Percentiles rank a stretch among this genome's conserved stretches.
Evolutionary conservation across 768 basidiomycete genomes (phyloP).

Genomic region (Leccinum obscurum): DNA sequence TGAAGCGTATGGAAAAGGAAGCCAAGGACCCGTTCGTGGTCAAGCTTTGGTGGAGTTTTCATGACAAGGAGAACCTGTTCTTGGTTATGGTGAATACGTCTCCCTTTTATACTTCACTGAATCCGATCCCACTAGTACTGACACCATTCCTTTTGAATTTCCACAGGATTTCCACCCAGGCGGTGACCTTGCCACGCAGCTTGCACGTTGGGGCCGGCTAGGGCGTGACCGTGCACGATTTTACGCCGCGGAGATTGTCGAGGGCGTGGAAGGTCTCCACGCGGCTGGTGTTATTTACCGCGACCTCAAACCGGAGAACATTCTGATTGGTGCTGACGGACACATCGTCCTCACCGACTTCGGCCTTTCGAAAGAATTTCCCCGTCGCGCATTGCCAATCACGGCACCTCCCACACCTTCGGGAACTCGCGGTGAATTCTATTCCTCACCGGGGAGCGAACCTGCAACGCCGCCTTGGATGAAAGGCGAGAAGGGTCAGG

Average conservation of each 20-base stretch:
- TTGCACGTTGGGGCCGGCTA: constrained; percentile 92
- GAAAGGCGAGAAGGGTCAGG: constrained; percentile 59
- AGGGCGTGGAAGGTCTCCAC: constrained; percentile 94
- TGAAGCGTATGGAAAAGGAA: constrained; percentile 91
- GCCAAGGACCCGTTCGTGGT: constrained; percentile 92
- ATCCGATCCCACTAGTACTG: constrained; percentile 4
- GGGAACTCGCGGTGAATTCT: constrained; percentile 52
- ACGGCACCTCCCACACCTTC: constrained; percentile 62
- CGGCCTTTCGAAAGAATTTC: constrained; percentile 90
- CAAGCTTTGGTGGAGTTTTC: constrained; percentile 96
- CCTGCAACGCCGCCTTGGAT: constrained; percentile 76
- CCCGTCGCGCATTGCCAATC: constrained; percentile 46
- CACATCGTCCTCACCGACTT: constrained; percentile 98
- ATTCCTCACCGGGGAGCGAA: constrained; percentile 41
- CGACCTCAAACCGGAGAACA: constrained; percentile 96
- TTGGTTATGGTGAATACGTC: constrained; percentile 78
- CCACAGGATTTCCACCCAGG: constrained; percentile 89
- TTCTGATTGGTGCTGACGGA: constrained; percentile 90
- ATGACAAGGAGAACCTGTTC: constrained; percentile 96
- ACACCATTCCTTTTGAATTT: constrained; percentile 17
- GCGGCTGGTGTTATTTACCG: constrained; percentile 95
- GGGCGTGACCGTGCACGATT: constrained; percentile 94
- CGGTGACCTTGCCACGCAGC: constrained; percentile 95
- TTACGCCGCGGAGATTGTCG: constrained; percentile 96
- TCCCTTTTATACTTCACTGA: constrained; percentile 16